A percentile compares a stretch with the other conserved stretches of the same genome.
Evolutionary conservation across 148 eudicot species (phyloP).

Genomic region (Amaranthus cruentus): DNA sequence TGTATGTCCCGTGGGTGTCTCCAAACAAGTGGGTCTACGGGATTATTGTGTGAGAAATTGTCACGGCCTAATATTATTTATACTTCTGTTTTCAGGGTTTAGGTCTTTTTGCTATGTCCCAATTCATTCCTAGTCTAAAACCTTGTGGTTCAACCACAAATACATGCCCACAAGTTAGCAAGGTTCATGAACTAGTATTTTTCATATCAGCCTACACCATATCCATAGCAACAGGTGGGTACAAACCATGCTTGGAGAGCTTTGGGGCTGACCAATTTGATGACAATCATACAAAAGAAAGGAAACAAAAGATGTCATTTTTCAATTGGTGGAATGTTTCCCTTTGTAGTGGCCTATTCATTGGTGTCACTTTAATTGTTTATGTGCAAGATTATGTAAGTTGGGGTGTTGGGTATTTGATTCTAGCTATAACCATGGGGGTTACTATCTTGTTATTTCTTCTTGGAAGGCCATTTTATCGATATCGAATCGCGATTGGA

Average conservation of each 20-base stretch:
- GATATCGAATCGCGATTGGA: slow-evolving; percentile 31
- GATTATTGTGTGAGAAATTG: too few species aligned
- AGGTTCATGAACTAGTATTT: slow-evolving; percentile 46
- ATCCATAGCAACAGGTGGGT: slow-evolving; percentile 78
- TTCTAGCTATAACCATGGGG: slow-evolving; percentile 20
- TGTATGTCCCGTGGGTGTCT: too few species aligned
- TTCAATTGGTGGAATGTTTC: slow-evolving; percentile 48
- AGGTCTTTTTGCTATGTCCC: slow-evolving; percentile 50
- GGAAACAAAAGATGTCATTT: slow-evolving; percentile 37
- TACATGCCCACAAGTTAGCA: slow-evolving; percentile 36
- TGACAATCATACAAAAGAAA: slow-evolving; percentile 29
- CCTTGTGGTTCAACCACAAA: slow-evolving; percentile 36
- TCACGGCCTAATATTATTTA: too few species aligned
- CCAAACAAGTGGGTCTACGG: too few species aligned
- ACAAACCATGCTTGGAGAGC: slow-evolving; percentile 73
- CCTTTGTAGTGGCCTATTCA: slow-evolving; percentile 33
- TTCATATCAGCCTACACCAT: slow-evolving; percentile 58
- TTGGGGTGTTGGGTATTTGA: slow-evolving; percentile 40
- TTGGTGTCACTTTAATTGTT: slow-evolving; percentile 40
- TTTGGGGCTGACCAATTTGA: slow-evolving; percentile 82
- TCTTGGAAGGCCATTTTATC: slow-evolving; percentile 38
- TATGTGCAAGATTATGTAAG: slow-evolving; percentile 46
- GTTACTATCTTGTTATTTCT: slow-evolving; percentile 25
- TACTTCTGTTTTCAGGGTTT: slow-evolving; percentile 40
- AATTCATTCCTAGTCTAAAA: slow-evolving; percentile 45